Evolutionary conservation across 305 asterid species (phyloP), one percentile per base, ranked within the genome.

Genomic region (Plantago coronopus): DNA sequence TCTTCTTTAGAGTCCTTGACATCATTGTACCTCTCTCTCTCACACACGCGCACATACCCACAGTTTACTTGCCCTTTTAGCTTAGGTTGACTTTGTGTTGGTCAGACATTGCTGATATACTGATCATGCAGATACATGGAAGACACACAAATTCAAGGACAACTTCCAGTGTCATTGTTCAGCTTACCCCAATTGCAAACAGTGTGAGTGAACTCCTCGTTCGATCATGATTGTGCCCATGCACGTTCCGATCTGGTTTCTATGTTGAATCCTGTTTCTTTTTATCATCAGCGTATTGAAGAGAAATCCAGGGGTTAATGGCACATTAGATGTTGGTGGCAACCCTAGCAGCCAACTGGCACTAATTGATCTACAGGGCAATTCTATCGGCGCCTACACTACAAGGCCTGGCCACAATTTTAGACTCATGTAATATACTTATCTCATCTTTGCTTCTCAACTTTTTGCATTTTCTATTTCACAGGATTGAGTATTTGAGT

Each of bases 151-250:
- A 69, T 86, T 62, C 63, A 18, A 63, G 97, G 97, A 57, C 42
- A 48, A 59, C 79, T 86, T 67, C 91, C 95, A 18, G 68, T n/a
- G 16, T 67, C 69, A 16, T 25, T 89, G 61, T 89, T 89, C 68
- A 67, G 76, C 74, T 83, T 78, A 58, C 17, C 23, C 63, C 88
- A 77, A 63, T 66, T 89, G 83, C 95, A 89, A 71, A 79, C 85
- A 51, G 79, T 86, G 97, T 86, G 60, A 76, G 80, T 65, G 20
- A 64, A 19, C 29, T 55, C 48, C 46, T 57, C 29, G 42, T 20
- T 50, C 46, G 21, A 29, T 19, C 25, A 13, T 17, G 0, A 11
- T 29, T 50, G 21, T 4, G 54, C 15, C 6, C 37, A 14, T 51
- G 37, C 49, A 21, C 54, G 22, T 19, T 17, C 18, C 12, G 19